These are phyloP conservation scores for Puccinia polysora DNA, from an alignment of 1,284 basidiomycete species.

Conservation along the genomic window DNA sequence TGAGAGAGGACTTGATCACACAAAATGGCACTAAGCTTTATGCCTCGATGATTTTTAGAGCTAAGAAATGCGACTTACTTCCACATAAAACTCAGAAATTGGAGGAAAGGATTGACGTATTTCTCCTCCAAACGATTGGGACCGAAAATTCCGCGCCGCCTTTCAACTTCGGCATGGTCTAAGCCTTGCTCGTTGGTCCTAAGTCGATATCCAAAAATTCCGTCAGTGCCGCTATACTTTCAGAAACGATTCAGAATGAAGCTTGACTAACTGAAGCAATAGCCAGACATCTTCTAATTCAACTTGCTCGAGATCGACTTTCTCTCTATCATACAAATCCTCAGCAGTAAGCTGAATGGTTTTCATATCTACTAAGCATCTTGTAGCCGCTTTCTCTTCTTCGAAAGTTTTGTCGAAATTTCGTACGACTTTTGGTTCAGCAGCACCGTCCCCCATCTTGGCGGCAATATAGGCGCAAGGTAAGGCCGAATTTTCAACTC, in stretches of 20 bases:
- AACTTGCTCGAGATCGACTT: constrained; percentile 95
- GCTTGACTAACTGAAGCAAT: constrained; percentile 71
- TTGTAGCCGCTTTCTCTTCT: constrained; percentile 5
- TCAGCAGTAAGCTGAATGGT: constrained; percentile 81
- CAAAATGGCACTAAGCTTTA: constrained; percentile 70
- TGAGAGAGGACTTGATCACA: constrained; percentile 63
- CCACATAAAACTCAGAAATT: constrained; percentile 54
- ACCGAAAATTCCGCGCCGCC: constrained; percentile 86
- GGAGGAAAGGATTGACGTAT: constrained; percentile 77
- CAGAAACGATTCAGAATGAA: too few relatives aligned
- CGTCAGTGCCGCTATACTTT: too few relatives aligned
- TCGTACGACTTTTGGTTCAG: not conserved
- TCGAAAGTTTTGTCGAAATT: constrained; percentile 43
- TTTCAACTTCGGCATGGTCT: constrained; percentile 66
- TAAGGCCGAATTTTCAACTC: too few relatives aligned
- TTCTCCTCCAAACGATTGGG: constrained; percentile 91
- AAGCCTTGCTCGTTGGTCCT: constrained; percentile 68
- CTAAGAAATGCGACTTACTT: constrained; percentile 26
- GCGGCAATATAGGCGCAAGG: too few relatives aligned
- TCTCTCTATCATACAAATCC: constrained; percentile 96
- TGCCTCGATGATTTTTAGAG: not conserved
- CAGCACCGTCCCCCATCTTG: constrained; percentile 5
- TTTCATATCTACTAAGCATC: constrained; percentile 55
- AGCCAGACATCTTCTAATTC: constrained; percentile 96
- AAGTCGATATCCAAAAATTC: not conserved